Percentiles rank a stretch among this genome's conserved stretches.
These are phyloP conservation scores for Monosporozyma siamensis DNA, from an alignment of 805 yeast genomes.

Conservation along the genomic window DNA sequence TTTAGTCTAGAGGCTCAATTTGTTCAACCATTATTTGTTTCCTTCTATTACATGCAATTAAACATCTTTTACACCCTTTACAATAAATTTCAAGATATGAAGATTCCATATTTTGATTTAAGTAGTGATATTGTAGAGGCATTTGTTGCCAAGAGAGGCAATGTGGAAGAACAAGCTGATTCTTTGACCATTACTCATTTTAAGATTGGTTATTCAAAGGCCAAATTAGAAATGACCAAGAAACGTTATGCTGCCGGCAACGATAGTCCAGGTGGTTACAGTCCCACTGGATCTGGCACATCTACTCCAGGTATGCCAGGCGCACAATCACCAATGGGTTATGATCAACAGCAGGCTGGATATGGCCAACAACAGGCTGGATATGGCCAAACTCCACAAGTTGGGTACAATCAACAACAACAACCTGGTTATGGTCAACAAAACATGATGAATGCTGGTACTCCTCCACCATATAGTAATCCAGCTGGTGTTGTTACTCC, in stretches of 20 bases:
- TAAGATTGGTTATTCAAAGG: slow-evolving; percentile 79
- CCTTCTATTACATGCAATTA: slow-evolving; percentile 94
- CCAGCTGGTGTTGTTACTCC: slow-evolving; percentile 24
- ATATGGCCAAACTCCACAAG: slow-evolving; percentile 4
- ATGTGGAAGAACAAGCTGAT: slow-evolving; percentile 83
- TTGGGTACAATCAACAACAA: not conserved
- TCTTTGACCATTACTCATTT: slow-evolving; percentile 85
- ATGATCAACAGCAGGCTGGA: slow-evolving; percentile 2
- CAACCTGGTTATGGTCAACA: slow-evolving; percentile 1
- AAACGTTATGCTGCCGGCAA: slow-evolving; percentile 51
- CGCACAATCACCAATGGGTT: not conserved
- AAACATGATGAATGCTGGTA: not conserved
- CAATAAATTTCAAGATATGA: slow-evolving; percentile 88
- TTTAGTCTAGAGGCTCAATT: slow-evolving; percentile 86
- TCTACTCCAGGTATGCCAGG: not conserved
- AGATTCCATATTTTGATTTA: slow-evolving; percentile 91
- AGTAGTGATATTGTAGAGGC: slow-evolving; percentile 75
- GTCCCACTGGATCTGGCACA: not conserved
- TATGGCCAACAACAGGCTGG: not conserved
- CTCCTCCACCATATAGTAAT: slow-evolving; percentile 3
- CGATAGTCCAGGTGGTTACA: slow-evolving; percentile 10
- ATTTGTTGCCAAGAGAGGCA: slow-evolving; percentile 73
- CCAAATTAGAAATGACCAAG: slow-evolving; percentile 73
- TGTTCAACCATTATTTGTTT: slow-evolving; percentile 86
- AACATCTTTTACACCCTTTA: slow-evolving; percentile 91